Base-by-base conservation (phyloP, 495 filamentous ascomycete genomes). In the Beverwykella pulmonaria region DNA sequence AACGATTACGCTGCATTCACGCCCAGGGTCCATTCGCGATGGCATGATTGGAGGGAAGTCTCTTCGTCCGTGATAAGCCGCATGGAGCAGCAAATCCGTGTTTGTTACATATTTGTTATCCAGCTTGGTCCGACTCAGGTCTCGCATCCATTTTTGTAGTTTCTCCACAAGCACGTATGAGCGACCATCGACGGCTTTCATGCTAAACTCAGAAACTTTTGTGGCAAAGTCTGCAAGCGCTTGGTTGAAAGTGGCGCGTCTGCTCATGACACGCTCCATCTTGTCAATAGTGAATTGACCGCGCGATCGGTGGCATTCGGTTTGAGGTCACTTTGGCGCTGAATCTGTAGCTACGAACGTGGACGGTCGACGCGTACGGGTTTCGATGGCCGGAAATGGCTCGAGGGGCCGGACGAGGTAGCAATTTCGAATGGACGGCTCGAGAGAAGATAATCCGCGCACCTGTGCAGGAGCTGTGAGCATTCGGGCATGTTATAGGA, bases 1-100 rank as follows among this genome's bases (percentile, higher is more conserved):
- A 0, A 79, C 74, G 19, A 76, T 65, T 14, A 77, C 34, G 36
- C 69, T 69, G 46, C 60, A 29, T 23, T 71, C 34, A 7, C 49
- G 30, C 4, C 54, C 62, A 3, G 20, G 19, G 25, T 50, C 44
- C 17, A 65, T 50, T 29, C 23, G 49, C 34, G 32, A 30, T 0
- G 32, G 10, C 22, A 27, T 23, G 57, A 65, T 63, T 9, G 52
- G 59, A 22, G 26, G 59, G 17, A 59, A 27, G 48, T 32, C n/a
- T 6, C 3, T 46, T 20, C 23, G 4, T 22, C 26, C 14, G 19
- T 53, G 27, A 15, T 69, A 30, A 4, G 52, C 30, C 34, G 27
- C 48, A 54, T 69, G 46, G 1, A 20, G 15, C 15, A 63, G 61
- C 12, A 54, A 23, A n/a, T 63, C 50, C 4, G 50, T 52, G n/a